phyloP scores from a whole-genome alignment of 345 rosid genomes.

The Litchi chinensis region DNA sequence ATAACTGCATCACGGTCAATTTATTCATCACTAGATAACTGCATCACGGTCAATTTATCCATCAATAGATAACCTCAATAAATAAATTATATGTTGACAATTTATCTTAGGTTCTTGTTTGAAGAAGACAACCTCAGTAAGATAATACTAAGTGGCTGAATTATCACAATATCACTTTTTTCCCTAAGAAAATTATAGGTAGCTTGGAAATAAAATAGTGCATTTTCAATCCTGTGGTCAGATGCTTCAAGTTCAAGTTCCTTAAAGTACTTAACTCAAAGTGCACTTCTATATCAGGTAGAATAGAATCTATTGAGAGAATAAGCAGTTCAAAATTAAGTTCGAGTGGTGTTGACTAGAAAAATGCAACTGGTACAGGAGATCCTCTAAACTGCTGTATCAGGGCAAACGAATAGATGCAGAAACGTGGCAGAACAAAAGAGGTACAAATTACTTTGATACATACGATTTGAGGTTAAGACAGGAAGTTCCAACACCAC shows the following conservation, averaged over 20 bases:
- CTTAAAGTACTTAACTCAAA: background rate
- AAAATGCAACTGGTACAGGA: background rate
- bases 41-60: no score
- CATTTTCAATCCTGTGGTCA: background rate
- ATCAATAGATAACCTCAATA: no score
- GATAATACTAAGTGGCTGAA: background rate
- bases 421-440: background rate
- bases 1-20: no score
- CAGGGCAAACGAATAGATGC: background rate
- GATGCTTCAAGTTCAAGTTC: background rate
- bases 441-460: background rate
- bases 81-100: background rate
- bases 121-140: background rate
- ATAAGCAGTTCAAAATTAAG: background rate
- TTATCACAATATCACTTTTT: background rate
- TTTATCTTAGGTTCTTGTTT: background rate
- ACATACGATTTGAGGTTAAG: background rate
- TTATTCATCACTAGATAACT: no score
- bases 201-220: background rate
- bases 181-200: background rate
- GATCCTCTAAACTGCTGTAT: conserved; percentile 1
- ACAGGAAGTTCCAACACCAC: background rate
- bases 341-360: background rate
- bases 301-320: background rate
- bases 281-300: background rate